Evolutionary conservation across 192 early-diverging fungal species (phyloP).

Genomic region (Thamnidium elegans): DNA sequence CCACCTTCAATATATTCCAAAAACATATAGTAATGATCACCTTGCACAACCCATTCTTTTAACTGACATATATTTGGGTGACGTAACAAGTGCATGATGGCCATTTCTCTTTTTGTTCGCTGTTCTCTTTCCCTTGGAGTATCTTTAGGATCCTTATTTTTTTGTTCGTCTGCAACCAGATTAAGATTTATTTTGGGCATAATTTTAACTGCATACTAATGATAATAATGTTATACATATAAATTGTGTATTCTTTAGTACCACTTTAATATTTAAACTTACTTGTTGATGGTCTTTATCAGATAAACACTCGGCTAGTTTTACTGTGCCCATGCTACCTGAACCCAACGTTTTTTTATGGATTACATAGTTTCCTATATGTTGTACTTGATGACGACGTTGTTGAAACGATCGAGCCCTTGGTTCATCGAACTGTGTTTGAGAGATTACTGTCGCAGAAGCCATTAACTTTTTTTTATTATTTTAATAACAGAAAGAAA

Average conservation of each 20-base stretch:
- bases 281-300: conserved; percentile 13
- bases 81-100: conserved; percentile 71
- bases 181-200: conserved; percentile 17
- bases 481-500: background rate
- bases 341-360: conserved; percentile 18
- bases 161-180: background rate
- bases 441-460: background rate
- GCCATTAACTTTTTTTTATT: background rate
- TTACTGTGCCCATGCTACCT: conserved; percentile 30
- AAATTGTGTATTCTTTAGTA: no score
- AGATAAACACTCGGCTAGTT: conserved; percentile 23
- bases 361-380: conserved; percentile 24
- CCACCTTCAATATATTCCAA: conserved; percentile 80
- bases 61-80: conserved; percentile 82
- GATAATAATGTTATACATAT: no score
- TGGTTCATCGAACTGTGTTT: background rate
- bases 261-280: background rate
- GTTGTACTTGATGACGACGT: background rate
- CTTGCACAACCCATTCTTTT: conserved; percentile 60
- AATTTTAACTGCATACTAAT: conserved; percentile 30
- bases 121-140: conserved; percentile 41
- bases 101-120: conserved; percentile 53
- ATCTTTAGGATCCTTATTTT: conserved; percentile 28
- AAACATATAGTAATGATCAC: conserved; percentile 68
- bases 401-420: background rate